These are phyloP conservation scores for Astrothelium subdiscretum DNA, from an alignment of 495 filamentous ascomycete genomes.

Conservation along the genomic window DNA sequence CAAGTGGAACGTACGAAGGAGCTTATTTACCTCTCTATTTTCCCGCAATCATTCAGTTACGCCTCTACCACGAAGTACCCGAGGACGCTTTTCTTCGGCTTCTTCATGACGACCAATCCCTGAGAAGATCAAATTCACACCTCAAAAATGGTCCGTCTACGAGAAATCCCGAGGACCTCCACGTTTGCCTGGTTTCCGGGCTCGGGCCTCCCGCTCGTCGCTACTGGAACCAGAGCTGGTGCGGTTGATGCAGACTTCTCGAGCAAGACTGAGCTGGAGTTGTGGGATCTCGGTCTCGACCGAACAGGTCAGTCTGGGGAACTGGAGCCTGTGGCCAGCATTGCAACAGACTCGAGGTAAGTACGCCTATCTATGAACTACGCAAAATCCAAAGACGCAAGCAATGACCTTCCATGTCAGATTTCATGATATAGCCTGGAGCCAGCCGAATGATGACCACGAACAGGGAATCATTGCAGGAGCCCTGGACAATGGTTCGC, in stretches of 20 bases:
- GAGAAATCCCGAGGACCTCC: conserved; percentile 91
- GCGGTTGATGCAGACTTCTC: conserved; percentile 97
- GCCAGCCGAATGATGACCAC: conserved; percentile 60
- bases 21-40: background rate
- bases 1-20: background rate
- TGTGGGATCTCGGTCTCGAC: conserved; percentile 86
- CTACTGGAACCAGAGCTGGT: conserved; percentile 90
- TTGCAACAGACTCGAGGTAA: conserved; percentile 84
- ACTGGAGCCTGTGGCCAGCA: conserved; percentile 71
- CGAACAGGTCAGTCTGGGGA: conserved; percentile 62
- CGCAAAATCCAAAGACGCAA: too few relatives aligned
- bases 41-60: conserved; percentile 6
- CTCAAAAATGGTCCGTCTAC: conserved; percentile 76
- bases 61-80: conserved; percentile 21
- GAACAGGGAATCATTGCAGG: conserved; percentile 83
- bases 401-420: conserved; percentile 35
- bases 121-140: background rate
- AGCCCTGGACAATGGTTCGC: conserved; percentile 88
- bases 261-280: conserved; percentile 87
- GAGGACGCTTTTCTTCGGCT: conserved; percentile 13
- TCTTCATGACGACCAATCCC: background rate
- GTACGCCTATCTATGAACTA: conserved; percentile 6
- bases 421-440: conserved; percentile 97
- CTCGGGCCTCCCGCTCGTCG: conserved; percentile 61
- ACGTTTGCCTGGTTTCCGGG: conserved; percentile 93